These are phyloP conservation scores for Cercospora zeina DNA, from an alignment of 2,329 filamentous ascomycete species.

Conservation along the genomic window DNA sequence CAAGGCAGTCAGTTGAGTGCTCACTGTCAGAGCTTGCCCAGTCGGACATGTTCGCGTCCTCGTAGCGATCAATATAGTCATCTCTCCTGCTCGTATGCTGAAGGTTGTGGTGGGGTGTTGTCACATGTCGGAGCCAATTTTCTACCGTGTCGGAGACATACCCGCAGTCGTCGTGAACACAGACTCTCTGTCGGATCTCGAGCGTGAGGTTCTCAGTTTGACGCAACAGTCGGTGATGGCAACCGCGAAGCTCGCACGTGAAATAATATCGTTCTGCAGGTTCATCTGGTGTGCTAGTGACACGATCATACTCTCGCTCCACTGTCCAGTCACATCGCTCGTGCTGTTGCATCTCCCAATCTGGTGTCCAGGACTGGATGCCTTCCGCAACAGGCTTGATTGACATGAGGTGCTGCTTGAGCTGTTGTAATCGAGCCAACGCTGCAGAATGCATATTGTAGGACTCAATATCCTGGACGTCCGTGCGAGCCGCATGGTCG, in stretches of 20 bases:
- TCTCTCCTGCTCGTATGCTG: background rate
- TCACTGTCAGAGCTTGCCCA: slow-evolving; percentile 15
- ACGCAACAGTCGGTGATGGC: slow-evolving; percentile 21
- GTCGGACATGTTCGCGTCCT: background rate
- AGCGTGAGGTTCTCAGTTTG: slow-evolving; percentile 22
- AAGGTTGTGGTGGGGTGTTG: slow-evolving; percentile 17
- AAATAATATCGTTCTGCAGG: slow-evolving; percentile 19
- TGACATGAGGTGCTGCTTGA: slow-evolving; percentile 14
- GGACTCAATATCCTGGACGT: background rate
- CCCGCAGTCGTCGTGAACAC: slow-evolving; percentile 25
- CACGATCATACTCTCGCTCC: slow-evolving; percentile 12
- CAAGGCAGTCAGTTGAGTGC: slow-evolving; percentile 7
- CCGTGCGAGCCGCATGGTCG: background rate
- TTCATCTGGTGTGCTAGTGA: background rate
- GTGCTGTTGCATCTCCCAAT: slow-evolving; percentile 18
- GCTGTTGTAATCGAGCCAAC: slow-evolving; percentile 16
- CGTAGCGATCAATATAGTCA: background rate
- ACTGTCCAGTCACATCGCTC: slow-evolving; percentile 21
- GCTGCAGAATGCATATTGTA: slow-evolving; percentile 5
- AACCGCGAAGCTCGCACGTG: slow-evolving; percentile 16
- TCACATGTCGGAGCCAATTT: slow-evolving; percentile 24
- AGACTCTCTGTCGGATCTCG: slow-evolving; percentile 18
- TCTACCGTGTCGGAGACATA: slow-evolving; percentile 23
- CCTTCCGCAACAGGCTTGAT: background rate
- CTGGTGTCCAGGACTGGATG: slow-evolving; percentile 13